phyloP scores from a whole-genome alignment of 495 filamentous ascomycete species.

The Aspergillus carlsbadensis region DNA sequence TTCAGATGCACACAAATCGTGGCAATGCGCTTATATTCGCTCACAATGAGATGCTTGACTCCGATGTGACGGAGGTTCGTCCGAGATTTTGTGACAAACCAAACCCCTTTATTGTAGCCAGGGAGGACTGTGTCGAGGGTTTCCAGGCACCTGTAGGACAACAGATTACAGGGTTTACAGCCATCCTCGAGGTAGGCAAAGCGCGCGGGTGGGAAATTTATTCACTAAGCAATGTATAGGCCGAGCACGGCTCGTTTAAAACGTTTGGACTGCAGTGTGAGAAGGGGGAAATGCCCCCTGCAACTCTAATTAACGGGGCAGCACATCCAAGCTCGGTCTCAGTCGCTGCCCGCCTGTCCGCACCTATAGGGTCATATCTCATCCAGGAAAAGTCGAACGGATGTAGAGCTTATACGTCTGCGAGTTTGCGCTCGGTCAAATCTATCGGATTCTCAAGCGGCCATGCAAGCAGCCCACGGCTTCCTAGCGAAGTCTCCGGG shows the following conservation, averaged over 20 bases:
- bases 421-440: not conserved
- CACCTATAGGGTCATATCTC: not conserved
- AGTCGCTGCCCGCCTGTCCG: not conserved
- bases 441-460: constrained; percentile 5
- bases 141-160: not conserved
- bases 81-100: no score
- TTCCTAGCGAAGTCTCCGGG: constrained; percentile 5
- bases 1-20: not conserved
- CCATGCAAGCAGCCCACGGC: constrained; percentile 1
- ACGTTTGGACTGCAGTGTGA: constrained; percentile 7
- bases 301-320: no score
- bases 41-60: not conserved
- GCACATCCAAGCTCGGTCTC: no score
- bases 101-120: no score
- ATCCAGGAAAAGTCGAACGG: not conserved
- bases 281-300: not conserved
- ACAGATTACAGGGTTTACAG: constrained; percentile 1
- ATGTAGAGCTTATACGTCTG: constrained; percentile 7
- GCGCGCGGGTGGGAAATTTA: not conserved
- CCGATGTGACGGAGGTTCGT: no score
- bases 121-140: no score
- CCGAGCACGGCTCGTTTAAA: not conserved
- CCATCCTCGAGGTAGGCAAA: not conserved
- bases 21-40: not conserved
- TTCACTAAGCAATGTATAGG: not conserved